Evolutionary conservation across 345 rosid genomes (phyloP).

Genomic region (Streptanthus diversifolius): DNA sequence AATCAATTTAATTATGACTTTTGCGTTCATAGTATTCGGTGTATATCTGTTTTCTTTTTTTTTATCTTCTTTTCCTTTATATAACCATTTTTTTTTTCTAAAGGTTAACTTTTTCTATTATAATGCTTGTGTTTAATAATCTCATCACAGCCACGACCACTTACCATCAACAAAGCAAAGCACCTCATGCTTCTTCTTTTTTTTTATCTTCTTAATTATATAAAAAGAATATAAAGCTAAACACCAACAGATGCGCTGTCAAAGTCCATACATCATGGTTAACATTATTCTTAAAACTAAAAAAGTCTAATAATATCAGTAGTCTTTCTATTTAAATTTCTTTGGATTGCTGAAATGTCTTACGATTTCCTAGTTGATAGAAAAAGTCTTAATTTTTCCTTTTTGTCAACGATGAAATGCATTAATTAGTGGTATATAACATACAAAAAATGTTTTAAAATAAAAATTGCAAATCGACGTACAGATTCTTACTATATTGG

Average conservation of each 20-base stretch:
- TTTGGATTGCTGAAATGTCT: neutral
- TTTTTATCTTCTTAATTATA: neutral
- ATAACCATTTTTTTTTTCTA: neutral
- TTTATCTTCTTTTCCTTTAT: neutral
- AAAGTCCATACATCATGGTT: conserved; percentile 2
- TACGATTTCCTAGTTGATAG: neutral
- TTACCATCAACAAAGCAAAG: conserved; percentile 25
- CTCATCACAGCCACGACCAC: conserved; percentile 16
- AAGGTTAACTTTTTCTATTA: neutral
- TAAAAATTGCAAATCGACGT: neutral
- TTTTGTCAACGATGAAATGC: neutral
- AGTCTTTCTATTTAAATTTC: neutral
- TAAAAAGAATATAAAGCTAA: conserved; percentile 22
- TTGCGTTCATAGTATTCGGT: conserved; percentile 17
- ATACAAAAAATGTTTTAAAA: no score
- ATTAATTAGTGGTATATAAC: neutral
- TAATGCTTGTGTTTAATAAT: conserved; percentile 2
- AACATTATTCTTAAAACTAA: neutral
- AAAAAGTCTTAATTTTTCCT: neutral
- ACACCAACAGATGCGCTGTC: conserved; percentile 19
- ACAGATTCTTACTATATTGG: neutral
- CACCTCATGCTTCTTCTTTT: conserved; percentile 12
- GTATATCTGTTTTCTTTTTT: neutral
- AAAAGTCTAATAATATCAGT: neutral
- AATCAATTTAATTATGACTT: neutral